Conservation (phyloP, 306 rosid species). For the Trifolium fragiferum region DNA sequence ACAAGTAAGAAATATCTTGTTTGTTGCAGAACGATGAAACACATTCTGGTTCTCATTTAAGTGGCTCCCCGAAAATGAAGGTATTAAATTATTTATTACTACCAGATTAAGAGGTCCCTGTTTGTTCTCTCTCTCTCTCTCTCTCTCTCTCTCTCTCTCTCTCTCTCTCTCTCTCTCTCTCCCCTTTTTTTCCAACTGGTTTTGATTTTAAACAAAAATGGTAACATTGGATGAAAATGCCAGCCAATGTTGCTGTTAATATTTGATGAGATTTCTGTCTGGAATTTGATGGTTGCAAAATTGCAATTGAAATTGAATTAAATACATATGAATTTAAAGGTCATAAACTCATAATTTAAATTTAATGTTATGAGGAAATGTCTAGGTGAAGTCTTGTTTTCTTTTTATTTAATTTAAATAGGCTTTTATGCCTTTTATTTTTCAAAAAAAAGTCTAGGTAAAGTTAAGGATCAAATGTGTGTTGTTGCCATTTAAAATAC, state of each 20-base stretch:
- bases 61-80: slow-evolving; percentile 61
- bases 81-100: slow-evolving; percentile 44
- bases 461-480: slow-evolving; percentile 24
- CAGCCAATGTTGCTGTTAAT: slow-evolving; percentile 9
- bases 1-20: slow-evolving; percentile 45
- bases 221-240: slow-evolving; percentile 23
- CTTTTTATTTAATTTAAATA: no score
- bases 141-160: no score
- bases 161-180: no score
- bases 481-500: slow-evolving; percentile 3
- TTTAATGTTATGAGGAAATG: not conserved
- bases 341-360: not conserved
- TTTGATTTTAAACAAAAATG: slow-evolving; percentile 1
- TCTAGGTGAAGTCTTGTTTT: not conserved
- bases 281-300: slow-evolving; percentile 10
- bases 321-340: not conserved
- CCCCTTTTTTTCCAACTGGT: slow-evolving; percentile 4
- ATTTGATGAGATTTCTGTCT: slow-evolving; percentile 14
- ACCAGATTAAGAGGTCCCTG: not conserved
- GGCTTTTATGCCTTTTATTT: no score
- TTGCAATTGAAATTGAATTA: slow-evolving; percentile 13
- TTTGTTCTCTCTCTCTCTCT: not conserved
- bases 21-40: slow-evolving; percentile 62
- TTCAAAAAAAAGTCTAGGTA: no score
- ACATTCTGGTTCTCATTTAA: slow-evolving; percentile 50